A percentile compares a stretch with the other conserved stretches of the same genome.
Conservation (phyloP, 331 rosid genomes). For the Prunus yedoensis region DNA sequence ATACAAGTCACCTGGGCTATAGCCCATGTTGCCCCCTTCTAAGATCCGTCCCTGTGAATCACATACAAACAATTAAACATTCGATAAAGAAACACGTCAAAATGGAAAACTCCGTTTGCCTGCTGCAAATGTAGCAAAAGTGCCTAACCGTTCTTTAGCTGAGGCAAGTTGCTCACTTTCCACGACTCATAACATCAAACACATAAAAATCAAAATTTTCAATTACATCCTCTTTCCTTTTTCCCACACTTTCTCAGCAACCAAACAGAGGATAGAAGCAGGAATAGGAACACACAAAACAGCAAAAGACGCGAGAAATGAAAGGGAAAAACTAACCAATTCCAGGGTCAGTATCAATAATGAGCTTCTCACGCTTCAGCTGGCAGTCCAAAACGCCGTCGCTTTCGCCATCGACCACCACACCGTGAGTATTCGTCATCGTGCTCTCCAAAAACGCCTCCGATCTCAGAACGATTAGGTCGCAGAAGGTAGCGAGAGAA, state of each 20-base stretch:
- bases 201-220: background rate
- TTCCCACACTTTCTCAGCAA: slow-evolving; percentile 1
- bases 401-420: slow-evolving; percentile 13
- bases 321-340: slow-evolving; percentile 53
- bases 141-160: background rate
- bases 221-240: background rate
- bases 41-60: too few relatives aligned
- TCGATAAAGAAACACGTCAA: background rate
- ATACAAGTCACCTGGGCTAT: too few relatives aligned
- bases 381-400: slow-evolving; percentile 24
- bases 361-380: slow-evolving; percentile 53
- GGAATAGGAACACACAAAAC: background rate
- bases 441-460: slow-evolving; percentile 28
- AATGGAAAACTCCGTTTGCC: slow-evolving; percentile 13
- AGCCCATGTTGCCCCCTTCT: too few relatives aligned
- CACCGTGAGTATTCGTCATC: slow-evolving; percentile 32
- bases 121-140: background rate
- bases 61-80: background rate
- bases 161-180: background rate
- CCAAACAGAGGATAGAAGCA: background rate
- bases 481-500: background rate
- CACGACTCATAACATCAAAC: background rate
- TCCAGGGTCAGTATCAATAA: slow-evolving; percentile 97
- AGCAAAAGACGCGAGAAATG: background rate
- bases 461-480: slow-evolving; percentile 20